phyloP scores from a whole-genome alignment of 2,329 filamentous ascomycete genomes.

The Colletotrichum graminicola region DNA sequence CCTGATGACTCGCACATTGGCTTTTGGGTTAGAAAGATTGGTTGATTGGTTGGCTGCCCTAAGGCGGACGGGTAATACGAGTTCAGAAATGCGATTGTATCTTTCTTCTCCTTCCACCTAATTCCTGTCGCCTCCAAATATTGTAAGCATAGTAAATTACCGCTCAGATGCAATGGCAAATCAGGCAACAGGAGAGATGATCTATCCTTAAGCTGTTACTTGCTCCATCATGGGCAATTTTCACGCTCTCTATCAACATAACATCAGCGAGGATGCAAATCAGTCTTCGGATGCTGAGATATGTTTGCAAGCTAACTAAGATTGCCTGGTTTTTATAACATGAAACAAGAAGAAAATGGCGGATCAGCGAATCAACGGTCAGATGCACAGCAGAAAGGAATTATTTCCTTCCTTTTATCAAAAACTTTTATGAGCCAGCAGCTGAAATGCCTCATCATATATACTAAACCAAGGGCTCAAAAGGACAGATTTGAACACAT shows the following conservation, averaged over 20 bases:
- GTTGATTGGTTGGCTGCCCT: background rate
- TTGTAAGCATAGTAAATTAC: background rate
- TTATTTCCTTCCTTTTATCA: background rate
- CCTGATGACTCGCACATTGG: background rate
- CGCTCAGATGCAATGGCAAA: background rate
- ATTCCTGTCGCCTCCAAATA: background rate
- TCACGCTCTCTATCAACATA: background rate
- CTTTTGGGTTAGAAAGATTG: background rate
- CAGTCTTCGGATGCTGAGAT: background rate
- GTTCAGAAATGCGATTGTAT: background rate
- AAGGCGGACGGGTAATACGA: background rate
- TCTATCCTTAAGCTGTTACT: no score
- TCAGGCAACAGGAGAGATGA: background rate
- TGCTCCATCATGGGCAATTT: background rate
- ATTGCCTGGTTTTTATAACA: no score
- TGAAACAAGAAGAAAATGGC: no score
- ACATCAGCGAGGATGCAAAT: background rate
- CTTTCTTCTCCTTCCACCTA: background rate
- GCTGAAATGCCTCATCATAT: background rate
- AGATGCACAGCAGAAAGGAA: background rate
- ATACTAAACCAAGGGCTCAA: background rate
- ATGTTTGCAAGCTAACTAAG: no score
- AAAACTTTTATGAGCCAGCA: background rate
- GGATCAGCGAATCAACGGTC: background rate
- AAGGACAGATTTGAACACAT: background rate